These are phyloP conservation scores for Mortierella antarctica DNA, from an alignment of 192 early-diverging fungal genomes.

Conservation along the genomic window DNA sequence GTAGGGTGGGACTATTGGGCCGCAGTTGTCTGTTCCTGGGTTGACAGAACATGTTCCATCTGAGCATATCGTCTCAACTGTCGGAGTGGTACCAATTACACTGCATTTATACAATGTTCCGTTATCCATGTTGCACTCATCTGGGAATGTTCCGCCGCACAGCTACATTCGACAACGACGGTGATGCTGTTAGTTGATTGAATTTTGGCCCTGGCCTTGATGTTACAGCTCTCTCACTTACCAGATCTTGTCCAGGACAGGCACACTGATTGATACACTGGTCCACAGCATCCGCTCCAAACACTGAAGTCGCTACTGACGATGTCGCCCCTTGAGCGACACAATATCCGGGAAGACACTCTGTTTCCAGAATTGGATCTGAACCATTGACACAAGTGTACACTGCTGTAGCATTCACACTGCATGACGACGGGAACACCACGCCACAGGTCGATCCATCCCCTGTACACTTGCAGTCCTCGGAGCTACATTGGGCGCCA, in stretches of 20 bases:
- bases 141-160: conserved; percentile 10
- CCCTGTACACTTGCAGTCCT: background rate
- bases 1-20: background rate
- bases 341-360: background rate
- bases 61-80: background rate
- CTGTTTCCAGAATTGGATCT: background rate
- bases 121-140: background rate
- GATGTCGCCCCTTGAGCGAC: background rate
- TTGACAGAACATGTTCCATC: background rate
- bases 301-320: background rate
- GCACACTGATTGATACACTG: too few species aligned
- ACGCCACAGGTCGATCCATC: background rate
- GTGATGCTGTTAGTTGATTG: too few species aligned
- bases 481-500: too few species aligned
- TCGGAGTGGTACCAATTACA: background rate
- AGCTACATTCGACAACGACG: background rate
- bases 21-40: background rate
- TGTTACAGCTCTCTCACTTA: too few species aligned
- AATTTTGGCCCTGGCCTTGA: too few species aligned
- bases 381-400: background rate
- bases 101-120: background rate
- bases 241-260: too few species aligned
- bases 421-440: conserved; percentile 1
- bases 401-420: background rate
- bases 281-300: background rate